Conservation (phyloP, 192 early-diverging fungal genomes). For the Linnemannia elongata region DNA sequence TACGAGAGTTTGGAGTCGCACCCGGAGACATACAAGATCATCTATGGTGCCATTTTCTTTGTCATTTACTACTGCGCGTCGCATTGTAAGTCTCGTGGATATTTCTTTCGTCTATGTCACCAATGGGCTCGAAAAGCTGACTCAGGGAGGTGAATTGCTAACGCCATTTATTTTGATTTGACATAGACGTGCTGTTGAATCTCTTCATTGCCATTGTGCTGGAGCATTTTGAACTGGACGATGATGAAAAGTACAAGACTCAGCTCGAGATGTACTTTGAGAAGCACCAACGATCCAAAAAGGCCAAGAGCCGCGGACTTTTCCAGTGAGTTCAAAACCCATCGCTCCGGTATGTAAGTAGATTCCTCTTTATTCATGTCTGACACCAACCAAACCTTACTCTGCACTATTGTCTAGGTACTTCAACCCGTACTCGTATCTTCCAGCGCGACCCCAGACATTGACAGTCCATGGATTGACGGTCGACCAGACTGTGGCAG, state of each 20-base stretch:
- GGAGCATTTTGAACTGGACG: constrained; percentile 73
- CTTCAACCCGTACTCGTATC: constrained; percentile 48
- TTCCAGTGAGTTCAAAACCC: constrained; percentile 54
- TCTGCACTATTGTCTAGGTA: constrained; percentile 24
- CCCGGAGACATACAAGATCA: constrained; percentile 41
- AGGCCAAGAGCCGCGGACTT: constrained; percentile 46
- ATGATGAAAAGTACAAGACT: constrained; percentile 68
- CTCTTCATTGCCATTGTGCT: constrained; percentile 75
- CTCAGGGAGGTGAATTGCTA: background rate
- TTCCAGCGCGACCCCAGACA: constrained; percentile 43
- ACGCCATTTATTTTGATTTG: background rate
- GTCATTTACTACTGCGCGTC: constrained; percentile 68
- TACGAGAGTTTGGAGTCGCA: constrained; percentile 61
- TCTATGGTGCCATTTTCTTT: constrained; percentile 62
- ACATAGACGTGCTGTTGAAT: constrained; percentile 67
- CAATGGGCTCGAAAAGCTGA: background rate
- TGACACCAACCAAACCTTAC: constrained; percentile 18
- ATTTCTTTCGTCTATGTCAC: background rate
- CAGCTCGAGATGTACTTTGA: constrained; percentile 62
- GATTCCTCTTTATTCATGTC: background rate
- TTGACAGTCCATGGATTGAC: constrained; percentile 29
- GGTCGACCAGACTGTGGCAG: constrained; percentile 25
- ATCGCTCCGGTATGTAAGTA: constrained; percentile 26
- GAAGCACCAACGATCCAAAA: constrained; percentile 39
- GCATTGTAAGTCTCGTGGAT: constrained; percentile 61